These are phyloP conservation scores for Sugiyamaella paludigena DNA, from an alignment of 1,139 yeast genomes.

Conservation along the genomic window DNA sequence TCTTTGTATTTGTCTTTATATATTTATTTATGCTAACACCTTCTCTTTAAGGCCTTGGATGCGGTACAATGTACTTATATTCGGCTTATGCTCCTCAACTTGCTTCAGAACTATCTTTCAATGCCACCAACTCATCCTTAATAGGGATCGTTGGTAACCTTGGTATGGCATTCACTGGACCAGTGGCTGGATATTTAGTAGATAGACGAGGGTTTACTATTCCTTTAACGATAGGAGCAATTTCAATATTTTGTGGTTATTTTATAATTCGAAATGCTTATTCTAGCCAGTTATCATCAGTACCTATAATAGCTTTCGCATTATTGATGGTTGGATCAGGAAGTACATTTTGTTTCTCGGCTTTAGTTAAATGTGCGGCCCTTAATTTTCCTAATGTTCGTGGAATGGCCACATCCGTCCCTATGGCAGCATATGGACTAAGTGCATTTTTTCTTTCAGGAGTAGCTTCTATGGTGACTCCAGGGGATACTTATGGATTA, in stretches of 20 bases:
- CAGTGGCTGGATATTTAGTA: constrained; percentile 58
- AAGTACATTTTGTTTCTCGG: constrained; percentile 40
- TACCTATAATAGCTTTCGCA: constrained; percentile 33
- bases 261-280: constrained; percentile 31
- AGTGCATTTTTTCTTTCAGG: constrained; percentile 41
- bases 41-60: constrained; percentile 39
- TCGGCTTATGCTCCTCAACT: constrained; percentile 66
- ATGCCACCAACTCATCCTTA: constrained; percentile 54
- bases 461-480: constrained; percentile 32
- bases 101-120: constrained; percentile 49
- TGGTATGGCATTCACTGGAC: constrained; percentile 60
- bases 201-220: constrained; percentile 53
- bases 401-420: constrained; percentile 43
- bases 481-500: constrained; percentile 36
- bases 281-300: constrained; percentile 23
- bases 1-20: too few species aligned
- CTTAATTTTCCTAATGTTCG: constrained; percentile 39
- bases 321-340: constrained; percentile 40
- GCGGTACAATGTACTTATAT: constrained; percentile 63
- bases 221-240: constrained; percentile 35
- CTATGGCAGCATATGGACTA: constrained; percentile 45
- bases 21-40: not conserved
- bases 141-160: constrained; percentile 60
- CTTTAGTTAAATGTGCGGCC: constrained; percentile 44
- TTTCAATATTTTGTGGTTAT: constrained; percentile 35